Evolutionary conservation across 164 flowering plant genomes (phyloP), one percentile per base, ranked within the genome.

Genomic region (Malania oleifera): DNA sequence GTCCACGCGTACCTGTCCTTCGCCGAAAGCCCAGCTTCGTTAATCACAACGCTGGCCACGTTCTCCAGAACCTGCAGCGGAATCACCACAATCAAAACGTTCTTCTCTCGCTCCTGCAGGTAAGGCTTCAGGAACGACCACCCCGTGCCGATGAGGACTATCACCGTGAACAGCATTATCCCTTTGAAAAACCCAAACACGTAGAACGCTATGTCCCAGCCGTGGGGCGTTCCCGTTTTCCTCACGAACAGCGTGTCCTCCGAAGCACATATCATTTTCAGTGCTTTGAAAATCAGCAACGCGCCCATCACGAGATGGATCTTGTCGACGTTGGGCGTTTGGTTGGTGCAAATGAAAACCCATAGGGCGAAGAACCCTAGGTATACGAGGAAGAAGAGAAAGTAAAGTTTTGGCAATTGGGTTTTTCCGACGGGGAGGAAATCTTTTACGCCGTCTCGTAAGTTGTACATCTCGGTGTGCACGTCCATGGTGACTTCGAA

Each of bases 71-170:
- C 72, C 49, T 78, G 82, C 9, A 78, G 44, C 0, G 82, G 82
- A 22, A 78, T 78, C 12, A 78, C 72, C 0, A 51, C 40, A 65
- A 75, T 75, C 50, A 75, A 39, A 7, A 75, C 68, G 2, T 73
- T 67, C 64, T 71, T 78, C 50, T 75, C 80, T 7, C 72, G 22
- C 10, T 75, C 82, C 37, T 78, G 82, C 25, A 75, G 51, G 38
- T 62, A 66, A 0, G 80, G 82, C 47, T 78, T 78, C 61, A 78
- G 34, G 62, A 78, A 66, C 1, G 79, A 78, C 82, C 79, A 78
- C 1, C 82, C 79, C 0, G 79, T 78, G 0, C 79, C 79, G 6
- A 78, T 78, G 5, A 78, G 72, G 48, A 73, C 26, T 7, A 78
- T 75, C 17, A 78, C 77, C 9, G 73, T 73, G 63, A 78, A 78